Evolutionary conservation across 495 filamentous ascomycete genomes (phyloP).

Genomic region (Hypoxylon lenormandii): DNA sequence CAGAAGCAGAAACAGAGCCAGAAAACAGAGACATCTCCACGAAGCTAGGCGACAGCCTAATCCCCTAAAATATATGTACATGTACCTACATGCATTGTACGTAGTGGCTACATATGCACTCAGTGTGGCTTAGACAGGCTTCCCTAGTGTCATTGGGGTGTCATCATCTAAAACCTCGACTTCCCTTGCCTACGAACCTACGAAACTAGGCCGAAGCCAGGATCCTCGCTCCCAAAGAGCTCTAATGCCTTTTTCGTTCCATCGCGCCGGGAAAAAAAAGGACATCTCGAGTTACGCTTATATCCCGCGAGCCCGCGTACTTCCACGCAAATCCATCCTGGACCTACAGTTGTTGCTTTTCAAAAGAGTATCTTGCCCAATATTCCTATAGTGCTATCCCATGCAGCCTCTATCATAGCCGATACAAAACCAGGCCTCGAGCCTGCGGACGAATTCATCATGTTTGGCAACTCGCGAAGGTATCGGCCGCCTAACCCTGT

Average conservation of each 20-base stretch:
- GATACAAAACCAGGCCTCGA: conserved; percentile 37
- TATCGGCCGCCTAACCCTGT: conserved; percentile 60
- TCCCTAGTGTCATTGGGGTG: conserved; percentile 8
- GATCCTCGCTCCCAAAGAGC: conserved; percentile 37
- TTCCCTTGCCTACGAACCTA: neutral
- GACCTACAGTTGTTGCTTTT: conserved; percentile 12
- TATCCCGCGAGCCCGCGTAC: conserved; percentile 29
- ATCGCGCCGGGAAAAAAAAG: neutral
- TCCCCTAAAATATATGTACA: too few species aligned
- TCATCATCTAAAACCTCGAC: conserved; percentile 40
- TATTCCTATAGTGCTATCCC: conserved; percentile 33
- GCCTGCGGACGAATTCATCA: conserved; percentile 48
- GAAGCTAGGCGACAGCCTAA: too few species aligned
- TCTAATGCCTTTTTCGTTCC: conserved; percentile 19
- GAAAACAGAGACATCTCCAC: too few species aligned
- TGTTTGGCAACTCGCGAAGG: conserved; percentile 61
- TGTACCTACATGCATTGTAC: neutral
- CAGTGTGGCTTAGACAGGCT: conserved; percentile 30
- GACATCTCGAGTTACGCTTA: conserved; percentile 13
- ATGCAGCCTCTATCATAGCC: conserved; percentile 46
- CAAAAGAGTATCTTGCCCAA: conserved; percentile 4
- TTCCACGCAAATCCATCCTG: conserved; percentile 18
- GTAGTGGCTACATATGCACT: neutral
- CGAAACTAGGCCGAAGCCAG: neutral
- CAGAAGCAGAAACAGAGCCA: too few species aligned